Evolutionary conservation across 768 basidiomycete genomes (phyloP), one percentile per base, ranked within the genome.

Genomic region (Mycena rosella): DNA sequence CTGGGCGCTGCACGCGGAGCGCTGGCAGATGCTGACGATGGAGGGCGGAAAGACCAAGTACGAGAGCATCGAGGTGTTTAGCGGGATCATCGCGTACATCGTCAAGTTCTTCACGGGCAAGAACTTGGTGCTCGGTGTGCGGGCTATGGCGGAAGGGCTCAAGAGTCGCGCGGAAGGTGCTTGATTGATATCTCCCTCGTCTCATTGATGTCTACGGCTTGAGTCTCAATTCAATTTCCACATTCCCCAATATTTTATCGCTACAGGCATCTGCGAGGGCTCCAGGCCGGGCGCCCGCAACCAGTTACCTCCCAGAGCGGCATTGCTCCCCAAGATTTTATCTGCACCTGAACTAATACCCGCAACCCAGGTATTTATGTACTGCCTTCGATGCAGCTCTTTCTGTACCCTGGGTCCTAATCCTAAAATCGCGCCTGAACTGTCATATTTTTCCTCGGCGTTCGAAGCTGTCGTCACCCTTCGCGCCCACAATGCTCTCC

Each of bases 11-110:
- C 34, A 26, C 2, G 57, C 62, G 11, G 86, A 88, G 65, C 83
- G 92, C 18, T 92, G 90, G 91, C 91, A 93, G 76, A 81, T 80
- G 63, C 74, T 93, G 58, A 85, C 79, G 32, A 51, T 59, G 8
- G 85, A 82, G 44, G 52, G 36, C 40, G 84, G 86, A 71, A 79
- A 80, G 70, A 91, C 90, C 30, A 84, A 82, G 53, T 93, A 93
- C 68, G 90, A 92, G 76, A 87, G 85, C 7, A 76, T 83, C 11
- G 89, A 90, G 73, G 88, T 87, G 30, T 92, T 91, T 57, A 76
- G 77, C 20, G 90, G 90, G 0, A 20, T 85, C 2, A 60, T 86
- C 14, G 90, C 89, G 40, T 88, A 90, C 70, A 1, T 88, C 13
- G 76, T 91, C 32, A 36, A 54, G 44, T 24, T 53, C 8, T 64